phyloP scores from a whole-genome alignment of 73 alveolate genomes.

The Paramecium bursaria region DNA sequence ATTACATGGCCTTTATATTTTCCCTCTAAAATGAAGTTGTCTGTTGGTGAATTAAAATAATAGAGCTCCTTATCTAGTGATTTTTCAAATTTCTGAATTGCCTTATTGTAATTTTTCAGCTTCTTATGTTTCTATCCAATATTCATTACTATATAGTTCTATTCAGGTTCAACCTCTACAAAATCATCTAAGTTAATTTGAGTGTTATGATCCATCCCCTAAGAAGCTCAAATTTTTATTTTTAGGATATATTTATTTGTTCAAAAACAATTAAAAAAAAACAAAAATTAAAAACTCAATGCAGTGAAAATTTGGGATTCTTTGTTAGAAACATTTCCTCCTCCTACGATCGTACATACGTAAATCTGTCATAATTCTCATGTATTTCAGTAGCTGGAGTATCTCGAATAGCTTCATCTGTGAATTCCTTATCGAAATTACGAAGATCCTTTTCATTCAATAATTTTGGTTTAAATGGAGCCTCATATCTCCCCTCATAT shows the following conservation, averaged over 20 bases:
- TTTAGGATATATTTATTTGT: too few relatives aligned
- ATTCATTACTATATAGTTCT: neutral
- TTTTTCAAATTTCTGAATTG: too few relatives aligned
- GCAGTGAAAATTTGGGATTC: constrained; percentile 23
- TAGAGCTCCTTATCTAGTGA: neutral
- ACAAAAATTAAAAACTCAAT: neutral
- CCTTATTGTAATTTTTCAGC: neutral
- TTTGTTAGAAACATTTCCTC: constrained; percentile 8
- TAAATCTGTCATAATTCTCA: constrained; percentile 35
- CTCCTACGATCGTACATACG: constrained; percentile 45
- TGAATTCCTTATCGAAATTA: constrained; percentile 68
- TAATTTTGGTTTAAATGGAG: constrained; percentile 90
- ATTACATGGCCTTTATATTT: neutral
- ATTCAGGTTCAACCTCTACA: neutral
- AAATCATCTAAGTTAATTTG: neutral
- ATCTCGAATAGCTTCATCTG: constrained; percentile 23
- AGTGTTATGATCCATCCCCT: neutral
- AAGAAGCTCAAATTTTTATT: neutral
- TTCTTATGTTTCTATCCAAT: neutral
- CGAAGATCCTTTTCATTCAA: constrained; percentile 65
- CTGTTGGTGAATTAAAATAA: too few relatives aligned
- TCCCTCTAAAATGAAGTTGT: neutral
- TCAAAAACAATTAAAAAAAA: too few relatives aligned
- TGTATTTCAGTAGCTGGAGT: constrained; percentile 35
- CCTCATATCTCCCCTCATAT: constrained; percentile 73